phyloP scores from a whole-genome alignment of 1,284 basidiomycete species.

The Ganoderma sp. region DNA sequence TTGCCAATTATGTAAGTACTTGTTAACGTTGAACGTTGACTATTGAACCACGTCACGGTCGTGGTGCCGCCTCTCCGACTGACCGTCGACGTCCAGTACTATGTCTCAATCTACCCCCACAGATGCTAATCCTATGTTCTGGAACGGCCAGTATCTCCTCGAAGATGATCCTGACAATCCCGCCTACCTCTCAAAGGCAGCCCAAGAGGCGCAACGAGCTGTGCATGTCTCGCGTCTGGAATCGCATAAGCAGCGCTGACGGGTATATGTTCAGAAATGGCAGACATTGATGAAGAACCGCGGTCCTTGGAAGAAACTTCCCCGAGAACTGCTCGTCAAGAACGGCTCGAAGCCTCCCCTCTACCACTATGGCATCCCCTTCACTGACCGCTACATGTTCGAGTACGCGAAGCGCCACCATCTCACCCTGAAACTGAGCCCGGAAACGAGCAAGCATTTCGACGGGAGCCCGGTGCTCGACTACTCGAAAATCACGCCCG shows the following conservation, averaged over 20 bases:
- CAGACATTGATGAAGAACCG: neutral
- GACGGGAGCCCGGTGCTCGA: neutral
- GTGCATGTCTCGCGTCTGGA: neutral
- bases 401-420: neutral
- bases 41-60: too few relatives aligned
- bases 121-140: neutral
- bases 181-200: neutral
- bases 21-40: too few relatives aligned
- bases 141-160: conserved; percentile 2
- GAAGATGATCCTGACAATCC: neutral
- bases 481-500: neutral
- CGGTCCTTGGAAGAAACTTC: neutral
- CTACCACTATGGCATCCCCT: neutral
- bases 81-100: too few relatives aligned
- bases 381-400: neutral
- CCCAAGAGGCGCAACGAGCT: neutral
- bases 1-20: too few relatives aligned
- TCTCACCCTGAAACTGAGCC: neutral
- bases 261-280: neutral
- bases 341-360: neutral
- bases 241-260: neutral
- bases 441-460: neutral
- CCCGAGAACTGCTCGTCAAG: neutral
- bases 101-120: neutral
- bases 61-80: too few relatives aligned